A percentile compares a stretch with the other conserved stretches of the same genome.
phyloP scores from a whole-genome alignment of 1,284 basidiomycete species.

The Ganoderma resinaceum region DNA sequence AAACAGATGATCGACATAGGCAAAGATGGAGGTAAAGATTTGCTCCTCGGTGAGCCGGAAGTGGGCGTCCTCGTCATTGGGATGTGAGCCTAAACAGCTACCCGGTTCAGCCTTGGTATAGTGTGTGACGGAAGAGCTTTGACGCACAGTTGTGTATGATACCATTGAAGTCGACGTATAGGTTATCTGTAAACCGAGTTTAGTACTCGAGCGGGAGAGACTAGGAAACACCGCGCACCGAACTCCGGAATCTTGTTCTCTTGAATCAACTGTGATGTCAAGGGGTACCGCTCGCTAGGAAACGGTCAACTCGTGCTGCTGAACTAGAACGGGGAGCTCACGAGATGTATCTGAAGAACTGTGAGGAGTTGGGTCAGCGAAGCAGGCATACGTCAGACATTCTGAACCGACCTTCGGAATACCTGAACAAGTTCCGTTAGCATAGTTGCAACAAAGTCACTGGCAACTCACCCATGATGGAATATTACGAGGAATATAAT shows the following conservation, averaged over 20 bases:
- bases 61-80: conserved; percentile 94
- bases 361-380: conserved; percentile 5
- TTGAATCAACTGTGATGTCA: conserved; percentile 97
- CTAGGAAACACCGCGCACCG: conserved; percentile 50
- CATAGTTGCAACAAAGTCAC: background rate
- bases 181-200: conserved; percentile 63
- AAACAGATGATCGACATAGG: conserved; percentile 97
- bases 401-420: conserved; percentile 35
- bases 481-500: conserved; percentile 17
- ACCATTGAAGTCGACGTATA: conserved; percentile 97
- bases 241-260: conserved; percentile 98
- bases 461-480: conserved; percentile 23
- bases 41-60: conserved; percentile 96
- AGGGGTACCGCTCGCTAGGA: conserved; percentile 91
- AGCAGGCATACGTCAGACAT: conserved; percentile 11
- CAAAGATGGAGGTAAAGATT: conserved; percentile 96
- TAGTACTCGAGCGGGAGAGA: conserved; percentile 18
- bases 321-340: conserved; percentile 45
- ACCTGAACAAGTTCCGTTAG: conserved; percentile 21
- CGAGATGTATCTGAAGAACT: conserved; percentile 90
- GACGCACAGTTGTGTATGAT: conserved; percentile 95
- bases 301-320: conserved; percentile 21
- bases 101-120: background rate
- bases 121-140: no score
- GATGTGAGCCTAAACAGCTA: conserved; percentile 74